Percentiles rank a stretch among this genome's conserved stretches.
Conservation (phyloP, 2,329 filamentous ascomycete species). For the Ceratocystis harringtonii region DNA sequence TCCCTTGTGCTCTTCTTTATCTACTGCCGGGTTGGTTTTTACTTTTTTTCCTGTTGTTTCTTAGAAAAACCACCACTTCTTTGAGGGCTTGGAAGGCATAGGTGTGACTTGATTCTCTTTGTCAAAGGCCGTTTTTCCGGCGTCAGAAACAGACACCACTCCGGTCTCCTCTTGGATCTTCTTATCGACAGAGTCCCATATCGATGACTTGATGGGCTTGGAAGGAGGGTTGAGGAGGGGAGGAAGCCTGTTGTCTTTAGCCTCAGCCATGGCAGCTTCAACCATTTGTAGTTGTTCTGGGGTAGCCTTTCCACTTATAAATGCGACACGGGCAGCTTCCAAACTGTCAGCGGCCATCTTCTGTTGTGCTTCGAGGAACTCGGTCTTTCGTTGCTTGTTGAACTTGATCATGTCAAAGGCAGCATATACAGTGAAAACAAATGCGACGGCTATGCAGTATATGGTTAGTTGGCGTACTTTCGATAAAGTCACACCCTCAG, state of each 20-base stretch:
- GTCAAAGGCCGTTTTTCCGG: constrained; percentile 1
- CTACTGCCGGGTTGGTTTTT: background rate
- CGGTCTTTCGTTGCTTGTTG: constrained; percentile 44
- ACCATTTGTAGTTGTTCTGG: constrained; percentile 42
- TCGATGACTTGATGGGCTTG: constrained; percentile 21
- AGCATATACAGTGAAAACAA: constrained; percentile 42
- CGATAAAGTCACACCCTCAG: background rate
- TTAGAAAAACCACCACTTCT: constrained; percentile 17
- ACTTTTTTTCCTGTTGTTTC: too few species aligned
- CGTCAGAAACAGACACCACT: background rate
- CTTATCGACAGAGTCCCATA: constrained; percentile 18
- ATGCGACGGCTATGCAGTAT: constrained; percentile 34
- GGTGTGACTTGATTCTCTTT: constrained; percentile 4
- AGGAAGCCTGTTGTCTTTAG: constrained; percentile 35
- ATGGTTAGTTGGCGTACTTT: background rate
- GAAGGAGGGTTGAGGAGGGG: constrained; percentile 35
- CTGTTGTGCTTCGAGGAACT: constrained; percentile 42
- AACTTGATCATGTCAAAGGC: constrained; percentile 46
- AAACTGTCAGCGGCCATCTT: constrained; percentile 40
- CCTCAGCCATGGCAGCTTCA: constrained; percentile 39
- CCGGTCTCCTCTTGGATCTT: constrained; percentile 16
- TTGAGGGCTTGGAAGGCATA: constrained; percentile 19
- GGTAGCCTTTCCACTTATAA: constrained; percentile 42
- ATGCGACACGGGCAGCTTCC: constrained; percentile 42
- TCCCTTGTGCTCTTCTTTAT: background rate